Conservation (phyloP, 192 early-diverging fungal species). For the Allomyces macrogynus region DNA sequence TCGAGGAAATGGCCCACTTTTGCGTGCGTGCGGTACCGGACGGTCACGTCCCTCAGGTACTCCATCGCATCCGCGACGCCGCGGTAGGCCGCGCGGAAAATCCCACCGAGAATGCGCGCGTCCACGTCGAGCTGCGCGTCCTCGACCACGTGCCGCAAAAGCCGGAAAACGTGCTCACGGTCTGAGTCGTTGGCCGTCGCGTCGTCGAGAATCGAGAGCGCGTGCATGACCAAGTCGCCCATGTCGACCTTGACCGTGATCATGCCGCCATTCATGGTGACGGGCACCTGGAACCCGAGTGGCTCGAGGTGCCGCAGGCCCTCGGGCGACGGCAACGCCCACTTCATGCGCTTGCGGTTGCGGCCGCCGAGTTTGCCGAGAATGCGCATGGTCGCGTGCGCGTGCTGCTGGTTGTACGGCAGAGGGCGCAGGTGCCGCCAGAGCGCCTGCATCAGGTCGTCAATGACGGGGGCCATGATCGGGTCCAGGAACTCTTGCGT, state of each 20-base stretch:
- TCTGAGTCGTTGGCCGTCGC: neutral
- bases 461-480: slow-evolving; percentile 79
- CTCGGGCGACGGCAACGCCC: neutral
- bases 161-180: too few species aligned
- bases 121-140: too few species aligned
- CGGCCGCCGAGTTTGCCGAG: slow-evolving; percentile 95
- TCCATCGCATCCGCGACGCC: neutral
- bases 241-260: slow-evolving; percentile 15
- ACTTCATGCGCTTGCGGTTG: slow-evolving; percentile 35
- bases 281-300: slow-evolving; percentile 4
- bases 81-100: slow-evolving; percentile 26
- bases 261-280: slow-evolving; percentile 16
- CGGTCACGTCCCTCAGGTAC: slow-evolving; percentile 1
- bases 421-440: slow-evolving; percentile 78
- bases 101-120: slow-evolving; percentile 18
- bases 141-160: too few species aligned
- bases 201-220: slow-evolving; percentile 11
- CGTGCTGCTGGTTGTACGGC: slow-evolving; percentile 65
- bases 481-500: slow-evolving; percentile 94
- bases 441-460: slow-evolving; percentile 81
- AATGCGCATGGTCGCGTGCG: slow-evolving; percentile 70
- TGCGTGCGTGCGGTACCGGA: slow-evolving; percentile 16
- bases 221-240: slow-evolving; percentile 12
- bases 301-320: slow-evolving; percentile 2
- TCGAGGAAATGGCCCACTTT: slow-evolving; percentile 45